These are phyloP conservation scores for Candida maesae DNA, from an alignment of 805 yeast species.

Conservation along the genomic window DNA sequence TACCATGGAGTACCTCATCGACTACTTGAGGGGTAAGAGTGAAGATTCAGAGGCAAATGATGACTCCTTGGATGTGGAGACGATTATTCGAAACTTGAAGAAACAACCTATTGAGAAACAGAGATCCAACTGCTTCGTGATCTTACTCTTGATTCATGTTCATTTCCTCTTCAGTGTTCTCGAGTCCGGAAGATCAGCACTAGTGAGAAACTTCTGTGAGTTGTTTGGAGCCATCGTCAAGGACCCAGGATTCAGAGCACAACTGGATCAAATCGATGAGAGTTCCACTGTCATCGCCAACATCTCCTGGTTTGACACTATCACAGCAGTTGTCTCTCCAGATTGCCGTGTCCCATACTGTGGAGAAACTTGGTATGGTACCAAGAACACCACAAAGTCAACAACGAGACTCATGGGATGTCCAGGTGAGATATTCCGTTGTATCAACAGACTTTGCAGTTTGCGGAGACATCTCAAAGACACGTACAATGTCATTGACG, in stretches of 20 bases:
- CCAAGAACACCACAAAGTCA: slow-evolving; percentile 37
- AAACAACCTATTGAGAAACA: slow-evolving; percentile 32
- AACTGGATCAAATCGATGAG: slow-evolving; percentile 44
- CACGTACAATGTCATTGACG: slow-evolving; percentile 12
- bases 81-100: slow-evolving; percentile 35
- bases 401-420: slow-evolving; percentile 57
- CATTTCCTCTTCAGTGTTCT: slow-evolving; percentile 50
- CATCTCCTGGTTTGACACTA: slow-evolving; percentile 59
- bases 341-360: slow-evolving; percentile 54
- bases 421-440: slow-evolving; percentile 52
- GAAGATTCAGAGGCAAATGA: slow-evolving; percentile 17
- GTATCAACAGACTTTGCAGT: slow-evolving; percentile 42
- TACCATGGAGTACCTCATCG: slow-evolving; percentile 52
- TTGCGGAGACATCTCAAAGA: slow-evolving; percentile 30
- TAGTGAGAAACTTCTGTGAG: slow-evolving; percentile 45
- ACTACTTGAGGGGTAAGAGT: slow-evolving; percentile 33
- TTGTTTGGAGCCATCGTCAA: slow-evolving; percentile 47
- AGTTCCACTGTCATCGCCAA: slow-evolving; percentile 46
- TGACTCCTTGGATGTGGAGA: slow-evolving; percentile 29
- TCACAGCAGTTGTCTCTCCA: slow-evolving; percentile 51
- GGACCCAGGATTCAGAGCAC: slow-evolving; percentile 40
- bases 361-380: slow-evolving; percentile 51
- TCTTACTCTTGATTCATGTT: slow-evolving; percentile 48
- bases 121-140: slow-evolving; percentile 42
- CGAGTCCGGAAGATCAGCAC: slow-evolving; percentile 51